Evolutionary conservation across 768 basidiomycete genomes (phyloP).

Genomic region (Rhizopogon vinicolor): DNA sequence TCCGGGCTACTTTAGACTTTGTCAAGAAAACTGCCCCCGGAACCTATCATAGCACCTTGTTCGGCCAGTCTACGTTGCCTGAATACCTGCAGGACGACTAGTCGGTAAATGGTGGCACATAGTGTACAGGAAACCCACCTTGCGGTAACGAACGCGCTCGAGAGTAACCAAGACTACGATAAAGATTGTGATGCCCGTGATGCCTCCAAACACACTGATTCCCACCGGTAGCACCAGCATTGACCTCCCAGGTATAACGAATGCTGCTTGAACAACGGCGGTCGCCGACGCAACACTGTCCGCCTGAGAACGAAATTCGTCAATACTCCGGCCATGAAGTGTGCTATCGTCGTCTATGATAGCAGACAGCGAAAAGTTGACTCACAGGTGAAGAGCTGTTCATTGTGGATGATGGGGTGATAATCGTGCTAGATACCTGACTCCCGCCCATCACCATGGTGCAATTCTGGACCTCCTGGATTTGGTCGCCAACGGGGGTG

Average conservation of each 20-base stretch:
- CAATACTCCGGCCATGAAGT: conserved; percentile 3
- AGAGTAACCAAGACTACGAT: conserved; percentile 83
- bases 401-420: conserved; percentile 9
- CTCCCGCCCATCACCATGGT: conserved; percentile 29
- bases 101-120: background rate
- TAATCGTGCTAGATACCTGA: conserved; percentile 8
- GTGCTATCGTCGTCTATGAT: background rate
- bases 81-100: conserved; percentile 49
- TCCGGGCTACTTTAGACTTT: conserved; percentile 13
- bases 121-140: conserved; percentile 39
- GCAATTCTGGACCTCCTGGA: conserved; percentile 52
- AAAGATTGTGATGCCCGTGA: conserved; percentile 78
- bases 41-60: conserved; percentile 51
- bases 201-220: conserved; percentile 78
- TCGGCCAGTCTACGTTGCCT: conserved; percentile 71
- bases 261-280: conserved; percentile 31
- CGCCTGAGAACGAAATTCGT: conserved; percentile 6
- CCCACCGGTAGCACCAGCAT: conserved; percentile 78
- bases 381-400: conserved; percentile 16
- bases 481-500: conserved; percentile 47
- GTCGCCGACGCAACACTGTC: conserved; percentile 20
- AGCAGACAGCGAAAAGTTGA: conserved; percentile 1
- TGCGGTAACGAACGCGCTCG: conserved; percentile 84
- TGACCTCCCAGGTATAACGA: conserved; percentile 67
- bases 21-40: conserved; percentile 41